Conservation (phyloP, 2,329 filamentous ascomycete species). For the Mycosphaerelloides madeirae region DNA sequence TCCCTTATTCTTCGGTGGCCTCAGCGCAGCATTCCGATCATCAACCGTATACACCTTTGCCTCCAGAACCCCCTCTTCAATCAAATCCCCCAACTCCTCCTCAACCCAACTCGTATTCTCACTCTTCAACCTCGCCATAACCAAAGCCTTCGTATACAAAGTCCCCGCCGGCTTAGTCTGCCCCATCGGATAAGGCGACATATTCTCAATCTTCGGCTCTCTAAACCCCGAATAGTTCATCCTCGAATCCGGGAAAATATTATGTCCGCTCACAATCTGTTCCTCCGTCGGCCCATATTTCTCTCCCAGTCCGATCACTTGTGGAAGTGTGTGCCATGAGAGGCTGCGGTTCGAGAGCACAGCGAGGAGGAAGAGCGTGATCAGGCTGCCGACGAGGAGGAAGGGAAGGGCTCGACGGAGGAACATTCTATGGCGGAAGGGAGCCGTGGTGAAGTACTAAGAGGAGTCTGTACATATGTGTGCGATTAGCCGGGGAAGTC, state of each 20-base stretch:
- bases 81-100: constrained; percentile 43
- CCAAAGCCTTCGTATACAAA: constrained; percentile 51
- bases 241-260: constrained; percentile 23
- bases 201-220: constrained; percentile 24
- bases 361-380: constrained; percentile 32
- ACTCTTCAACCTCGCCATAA: constrained; percentile 49
- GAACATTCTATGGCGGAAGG: constrained; percentile 24
- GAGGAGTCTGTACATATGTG: no score
- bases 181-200: constrained; percentile 28
- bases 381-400: constrained; percentile 21
- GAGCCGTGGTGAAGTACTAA: constrained; percentile 22
- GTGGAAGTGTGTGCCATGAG: constrained; percentile 35
- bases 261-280: constrained; percentile 17
- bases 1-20: constrained; percentile 55
- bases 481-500: no score
- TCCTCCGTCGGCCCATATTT: constrained; percentile 25
- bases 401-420: constrained; percentile 25
- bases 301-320: constrained; percentile 39
- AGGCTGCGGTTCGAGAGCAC: constrained; percentile 34
- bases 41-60: constrained; percentile 51
- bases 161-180: constrained; percentile 42
- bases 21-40: constrained; percentile 41
- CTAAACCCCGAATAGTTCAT: constrained; percentile 16
- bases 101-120: constrained; percentile 55
- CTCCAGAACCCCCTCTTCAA: constrained; percentile 32